phyloP scores from a whole-genome alignment of 129 eudicot genomes.

The Pittosporum tobira region DNA sequence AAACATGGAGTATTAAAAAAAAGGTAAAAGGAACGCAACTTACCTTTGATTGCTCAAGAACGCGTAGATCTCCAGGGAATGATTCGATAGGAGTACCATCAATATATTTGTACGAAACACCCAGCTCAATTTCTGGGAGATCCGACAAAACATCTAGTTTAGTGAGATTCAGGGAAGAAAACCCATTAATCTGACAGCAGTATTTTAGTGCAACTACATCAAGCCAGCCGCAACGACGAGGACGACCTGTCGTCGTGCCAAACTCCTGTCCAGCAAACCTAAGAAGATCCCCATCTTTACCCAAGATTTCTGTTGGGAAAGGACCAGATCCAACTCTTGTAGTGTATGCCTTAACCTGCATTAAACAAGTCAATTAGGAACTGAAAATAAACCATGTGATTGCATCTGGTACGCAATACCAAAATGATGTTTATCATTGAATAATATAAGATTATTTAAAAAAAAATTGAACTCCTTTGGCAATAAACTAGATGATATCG shows the following conservation, averaged over 20 bases:
- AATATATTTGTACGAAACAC: slow-evolving; percentile 55
- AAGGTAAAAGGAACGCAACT: too few species aligned
- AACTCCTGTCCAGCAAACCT: slow-evolving; percentile 88
- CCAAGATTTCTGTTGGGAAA: slow-evolving; percentile 92
- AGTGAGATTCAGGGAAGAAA: slow-evolving; percentile 79
- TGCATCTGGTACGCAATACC: background rate
- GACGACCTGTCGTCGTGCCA: slow-evolving; percentile 96
- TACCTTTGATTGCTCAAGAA: slow-evolving; percentile 71
- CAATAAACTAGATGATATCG: too few species aligned
- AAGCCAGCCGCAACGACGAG: slow-evolving; percentile 99
- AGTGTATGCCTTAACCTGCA: slow-evolving; percentile 97
- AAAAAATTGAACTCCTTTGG: too few species aligned
- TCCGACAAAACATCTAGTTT: slow-evolving; percentile 94
- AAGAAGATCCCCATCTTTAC: slow-evolving; percentile 69
- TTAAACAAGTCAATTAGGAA: slow-evolving; percentile 6
- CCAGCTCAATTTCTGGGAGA: slow-evolving; percentile 72
- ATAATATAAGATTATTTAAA: too few species aligned
- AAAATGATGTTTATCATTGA: too few species aligned
- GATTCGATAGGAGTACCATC: slow-evolving; percentile 61
- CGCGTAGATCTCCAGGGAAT: slow-evolving; percentile 71
- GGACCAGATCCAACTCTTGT: slow-evolving; percentile 99
- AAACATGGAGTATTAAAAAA: too few species aligned
- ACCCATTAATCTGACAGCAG: slow-evolving; percentile 75
- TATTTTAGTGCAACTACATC: slow-evolving; percentile 82
- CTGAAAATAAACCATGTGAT: background rate